phyloP scores from a whole-genome alignment of 768 basidiomycete genomes.

The Pisolithus sp. region DNA sequence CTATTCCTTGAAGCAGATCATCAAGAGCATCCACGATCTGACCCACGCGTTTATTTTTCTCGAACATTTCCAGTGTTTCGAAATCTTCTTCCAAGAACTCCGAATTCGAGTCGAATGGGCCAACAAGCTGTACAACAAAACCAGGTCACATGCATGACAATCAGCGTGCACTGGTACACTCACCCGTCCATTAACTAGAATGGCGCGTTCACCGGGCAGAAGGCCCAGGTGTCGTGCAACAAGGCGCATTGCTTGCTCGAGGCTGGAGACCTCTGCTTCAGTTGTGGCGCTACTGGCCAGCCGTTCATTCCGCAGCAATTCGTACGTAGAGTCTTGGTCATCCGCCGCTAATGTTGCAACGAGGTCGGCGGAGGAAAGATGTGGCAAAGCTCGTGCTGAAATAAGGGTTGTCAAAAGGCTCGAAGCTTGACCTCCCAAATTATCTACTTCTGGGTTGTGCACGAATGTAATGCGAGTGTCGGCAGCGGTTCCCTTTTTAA shows the following conservation, averaged over 20 bases:
- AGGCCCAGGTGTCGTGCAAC: conserved; percentile 54
- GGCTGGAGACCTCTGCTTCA: conserved; percentile 15
- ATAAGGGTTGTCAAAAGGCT: conserved; percentile 48
- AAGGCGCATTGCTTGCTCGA: conserved; percentile 42
- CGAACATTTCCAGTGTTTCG: conserved; percentile 62
- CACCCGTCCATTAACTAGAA: conserved; percentile 84
- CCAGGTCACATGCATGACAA: neutral
- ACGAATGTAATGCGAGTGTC: conserved; percentile 66
- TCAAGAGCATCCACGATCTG: conserved; percentile 64
- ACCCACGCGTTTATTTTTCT: conserved; percentile 61
- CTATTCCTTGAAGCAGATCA: conserved; percentile 38
- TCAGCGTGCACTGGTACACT: conserved; percentile 20
- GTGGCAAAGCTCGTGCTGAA: conserved; percentile 33
- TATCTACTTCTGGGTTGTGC: conserved; percentile 51
- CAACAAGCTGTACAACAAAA: conserved; percentile 53
- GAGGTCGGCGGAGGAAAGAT: conserved; percentile 9
- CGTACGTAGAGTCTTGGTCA: conserved; percentile 30
- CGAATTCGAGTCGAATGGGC: conserved; percentile 49
- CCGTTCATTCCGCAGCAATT: conserved; percentile 29
- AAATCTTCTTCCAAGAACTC: conserved; percentile 72
- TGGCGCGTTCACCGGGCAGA: conserved; percentile 49
- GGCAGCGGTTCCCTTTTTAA: conserved; percentile 36
- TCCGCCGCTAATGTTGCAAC: conserved; percentile 8
- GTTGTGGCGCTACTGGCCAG: conserved; percentile 23
- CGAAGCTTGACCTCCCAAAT: conserved; percentile 25